Evolutionary conservation across 2,329 filamentous ascomycete genomes (phyloP).

Genomic region (Trichoderma afroharzianum): DNA sequence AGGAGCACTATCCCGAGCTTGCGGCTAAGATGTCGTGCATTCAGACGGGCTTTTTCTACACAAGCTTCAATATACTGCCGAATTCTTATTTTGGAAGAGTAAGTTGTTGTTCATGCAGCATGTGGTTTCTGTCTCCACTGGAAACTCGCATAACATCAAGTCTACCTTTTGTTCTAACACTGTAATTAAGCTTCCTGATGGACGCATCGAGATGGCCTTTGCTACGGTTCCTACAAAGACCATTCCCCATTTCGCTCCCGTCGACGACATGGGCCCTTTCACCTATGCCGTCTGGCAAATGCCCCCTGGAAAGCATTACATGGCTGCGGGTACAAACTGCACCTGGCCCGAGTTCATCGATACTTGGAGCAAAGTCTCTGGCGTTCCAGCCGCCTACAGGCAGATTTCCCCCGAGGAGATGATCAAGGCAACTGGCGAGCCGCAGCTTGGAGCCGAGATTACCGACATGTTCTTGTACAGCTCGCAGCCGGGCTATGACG

Average conservation of each 20-base stretch:
- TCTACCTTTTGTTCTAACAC: background rate
- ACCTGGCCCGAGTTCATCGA: conserved; percentile 45
- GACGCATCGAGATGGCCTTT: conserved; percentile 46
- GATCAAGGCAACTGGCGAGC: conserved; percentile 35
- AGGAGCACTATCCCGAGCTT: conserved; percentile 39
- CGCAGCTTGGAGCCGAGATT: conserved; percentile 42
- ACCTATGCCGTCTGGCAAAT: conserved; percentile 48
- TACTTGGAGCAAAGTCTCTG: conserved; percentile 39
- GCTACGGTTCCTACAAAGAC: conserved; percentile 36
- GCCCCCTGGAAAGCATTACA: conserved; percentile 46
- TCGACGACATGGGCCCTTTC: conserved; percentile 46
- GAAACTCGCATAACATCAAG: background rate
- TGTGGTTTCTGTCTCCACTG: background rate
- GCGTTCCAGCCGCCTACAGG: conserved; percentile 34
- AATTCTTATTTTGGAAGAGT: conserved; percentile 46
- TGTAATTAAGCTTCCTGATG: conserved; percentile 33
- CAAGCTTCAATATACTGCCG: conserved; percentile 45
- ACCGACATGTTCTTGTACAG: conserved; percentile 46
- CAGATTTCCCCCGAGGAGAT: conserved; percentile 41
- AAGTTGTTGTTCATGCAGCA: conserved; percentile 8
- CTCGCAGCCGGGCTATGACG: conserved; percentile 47
- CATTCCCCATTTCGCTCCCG: conserved; percentile 45
- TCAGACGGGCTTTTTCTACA: conserved; percentile 48
- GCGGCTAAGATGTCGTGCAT: conserved; percentile 50
- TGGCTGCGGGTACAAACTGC: conserved; percentile 44